These are phyloP conservation scores for Cytauxzoon felis DNA, from an alignment of 169 alveolate genomes.

Conservation along the genomic window DNA sequence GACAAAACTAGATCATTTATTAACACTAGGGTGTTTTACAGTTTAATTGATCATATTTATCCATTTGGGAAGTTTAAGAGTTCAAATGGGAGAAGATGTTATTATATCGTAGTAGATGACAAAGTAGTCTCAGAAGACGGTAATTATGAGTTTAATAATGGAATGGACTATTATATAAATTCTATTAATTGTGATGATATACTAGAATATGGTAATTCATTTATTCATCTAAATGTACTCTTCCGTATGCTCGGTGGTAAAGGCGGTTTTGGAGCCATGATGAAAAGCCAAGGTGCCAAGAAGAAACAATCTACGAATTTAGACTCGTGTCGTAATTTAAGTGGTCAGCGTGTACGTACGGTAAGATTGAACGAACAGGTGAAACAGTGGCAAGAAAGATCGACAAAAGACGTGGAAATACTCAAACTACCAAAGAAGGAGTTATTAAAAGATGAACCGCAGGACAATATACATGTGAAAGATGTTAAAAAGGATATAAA, in stretches of 20 bases:
- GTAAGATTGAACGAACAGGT: slow-evolving; percentile 25
- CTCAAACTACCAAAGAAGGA: slow-evolving; percentile 33
- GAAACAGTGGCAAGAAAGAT: slow-evolving; percentile 15
- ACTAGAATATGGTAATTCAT: too few relatives aligned
- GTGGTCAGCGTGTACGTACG: slow-evolving; percentile 46
- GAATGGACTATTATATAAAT: not conserved
- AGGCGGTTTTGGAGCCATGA: slow-evolving; percentile 63
- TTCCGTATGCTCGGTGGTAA: slow-evolving; percentile 54
- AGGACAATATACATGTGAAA: not conserved
- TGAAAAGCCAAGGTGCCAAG: slow-evolving; percentile 24
- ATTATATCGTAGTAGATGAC: too few relatives aligned
- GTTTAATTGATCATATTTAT: not conserved
- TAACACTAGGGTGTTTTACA: not conserved
- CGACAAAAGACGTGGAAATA: not conserved
- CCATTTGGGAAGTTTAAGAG: too few relatives aligned
- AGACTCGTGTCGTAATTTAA: slow-evolving; percentile 57
- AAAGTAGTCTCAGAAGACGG: not conserved
- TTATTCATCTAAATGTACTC: slow-evolving; percentile 7
- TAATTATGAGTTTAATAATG: not conserved
- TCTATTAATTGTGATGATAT: too few relatives aligned
- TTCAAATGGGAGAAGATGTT: too few relatives aligned
- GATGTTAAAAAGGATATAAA: slow-evolving; percentile 28
- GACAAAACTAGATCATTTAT: not conserved
- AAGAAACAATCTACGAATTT: slow-evolving; percentile 45
- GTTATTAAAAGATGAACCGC: too few relatives aligned